A percentile compares a stretch with the other conserved stretches of the same genome.
phyloP scores from a whole-genome alignment of 1,284 basidiomycete species.

The Ustilago nuda region DNA sequence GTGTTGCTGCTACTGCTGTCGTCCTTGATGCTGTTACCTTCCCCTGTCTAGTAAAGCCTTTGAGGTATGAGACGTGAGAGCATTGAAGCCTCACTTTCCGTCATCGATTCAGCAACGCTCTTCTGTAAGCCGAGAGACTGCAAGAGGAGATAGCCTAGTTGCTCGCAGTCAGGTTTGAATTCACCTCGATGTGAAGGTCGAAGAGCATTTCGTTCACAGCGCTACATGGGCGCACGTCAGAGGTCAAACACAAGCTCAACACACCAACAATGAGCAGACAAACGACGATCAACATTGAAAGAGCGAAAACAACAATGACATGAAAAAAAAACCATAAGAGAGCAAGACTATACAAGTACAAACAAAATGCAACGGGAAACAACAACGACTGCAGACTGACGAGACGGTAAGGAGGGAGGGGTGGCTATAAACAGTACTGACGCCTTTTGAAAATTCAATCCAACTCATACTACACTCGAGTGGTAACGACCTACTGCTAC shows the following conservation, averaged over 20 bases:
- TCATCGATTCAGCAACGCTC: no score
- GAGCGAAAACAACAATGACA: background rate
- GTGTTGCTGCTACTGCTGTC: no score
- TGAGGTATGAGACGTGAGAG: no score
- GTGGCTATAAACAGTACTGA: background rate
- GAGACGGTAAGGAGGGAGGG: background rate
- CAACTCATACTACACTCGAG: no score
- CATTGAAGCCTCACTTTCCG: no score
- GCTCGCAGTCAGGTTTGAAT: no score
- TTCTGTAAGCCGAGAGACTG: no score
- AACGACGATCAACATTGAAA: slow-evolving; percentile 7
- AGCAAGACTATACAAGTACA: slow-evolving; percentile 4
- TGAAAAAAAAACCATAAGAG: background rate
- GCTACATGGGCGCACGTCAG: background rate
- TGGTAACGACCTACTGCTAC: background rate
- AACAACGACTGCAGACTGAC: background rate
- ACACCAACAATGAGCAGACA: background rate
- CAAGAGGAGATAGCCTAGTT: no score
- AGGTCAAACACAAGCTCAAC: background rate
- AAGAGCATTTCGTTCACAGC: background rate
- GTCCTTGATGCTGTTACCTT: no score
- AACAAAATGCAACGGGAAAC: background rate
- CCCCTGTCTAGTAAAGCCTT: no score
- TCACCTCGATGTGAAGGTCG: background rate
- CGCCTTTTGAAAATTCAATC: background rate